A percentile compares a stretch with the other conserved stretches of the same genome.
phyloP scores from a whole-genome alignment of 331 rosid genomes.

The Arachis monticola region DNA sequence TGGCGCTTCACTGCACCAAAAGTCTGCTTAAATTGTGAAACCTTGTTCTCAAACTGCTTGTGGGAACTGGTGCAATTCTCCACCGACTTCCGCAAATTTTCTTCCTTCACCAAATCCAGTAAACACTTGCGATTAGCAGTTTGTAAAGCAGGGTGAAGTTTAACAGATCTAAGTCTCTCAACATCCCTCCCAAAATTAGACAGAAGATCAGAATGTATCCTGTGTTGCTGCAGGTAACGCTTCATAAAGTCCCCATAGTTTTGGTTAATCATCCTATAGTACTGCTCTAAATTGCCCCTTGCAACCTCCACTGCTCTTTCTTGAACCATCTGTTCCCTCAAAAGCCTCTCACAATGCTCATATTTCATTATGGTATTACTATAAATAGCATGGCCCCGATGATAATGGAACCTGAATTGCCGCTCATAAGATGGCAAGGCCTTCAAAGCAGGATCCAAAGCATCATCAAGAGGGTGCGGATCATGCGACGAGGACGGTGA shows the following conservation, averaged over 20 bases:
- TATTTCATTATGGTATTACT: slow-evolving; percentile 55
- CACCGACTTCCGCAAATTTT: slow-evolving; percentile 71
- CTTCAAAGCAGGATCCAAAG: slow-evolving; percentile 90
- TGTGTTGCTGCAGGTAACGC: slow-evolving; percentile 68
- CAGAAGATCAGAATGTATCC: slow-evolving; percentile 80
- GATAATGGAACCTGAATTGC: slow-evolving; percentile 81
- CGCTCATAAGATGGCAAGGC: slow-evolving; percentile 92
- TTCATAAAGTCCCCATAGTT: slow-evolving; percentile 82
- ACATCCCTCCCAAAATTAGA: slow-evolving; percentile 71
- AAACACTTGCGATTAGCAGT: slow-evolving; percentile 65
- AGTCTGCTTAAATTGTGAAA: slow-evolving; percentile 72
- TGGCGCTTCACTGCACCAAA: slow-evolving; percentile 64
- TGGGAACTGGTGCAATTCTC: slow-evolving; percentile 83
- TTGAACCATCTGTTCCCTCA: slow-evolving; percentile 86
- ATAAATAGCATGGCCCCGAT: slow-evolving; percentile 64
- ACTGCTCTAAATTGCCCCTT: slow-evolving; percentile 78
- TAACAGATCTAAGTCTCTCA: slow-evolving; percentile 68
- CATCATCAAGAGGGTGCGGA: slow-evolving; percentile 88
- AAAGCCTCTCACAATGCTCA: slow-evolving; percentile 75
- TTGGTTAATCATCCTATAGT: slow-evolving; percentile 68
- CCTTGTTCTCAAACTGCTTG: slow-evolving; percentile 90
- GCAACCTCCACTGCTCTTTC: slow-evolving; percentile 94
- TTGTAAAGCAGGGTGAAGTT: slow-evolving; percentile 84
- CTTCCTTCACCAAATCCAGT: slow-evolving; percentile 91
- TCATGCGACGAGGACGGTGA: slow-evolving; percentile 67